These are phyloP conservation scores for Cyclotella distinguenda DNA, from an alignment of 108 stramenopile genomes.

Conservation along the genomic window DNA sequence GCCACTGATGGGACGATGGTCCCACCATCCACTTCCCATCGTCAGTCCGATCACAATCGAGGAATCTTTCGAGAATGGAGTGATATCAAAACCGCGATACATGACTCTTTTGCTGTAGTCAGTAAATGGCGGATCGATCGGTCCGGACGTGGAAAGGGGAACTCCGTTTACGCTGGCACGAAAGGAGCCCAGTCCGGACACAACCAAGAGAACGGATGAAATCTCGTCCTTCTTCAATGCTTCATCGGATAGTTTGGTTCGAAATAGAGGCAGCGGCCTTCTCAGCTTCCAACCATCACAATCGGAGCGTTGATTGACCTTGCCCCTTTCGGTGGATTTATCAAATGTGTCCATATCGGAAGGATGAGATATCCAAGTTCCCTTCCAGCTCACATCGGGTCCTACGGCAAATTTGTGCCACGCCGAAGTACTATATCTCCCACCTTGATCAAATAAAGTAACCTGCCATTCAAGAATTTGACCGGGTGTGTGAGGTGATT, in stretches of 20 bases:
- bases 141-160: conserved; percentile 36
- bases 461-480: conserved; percentile 27
- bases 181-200: conserved; percentile 44
- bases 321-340: conserved; percentile 1
- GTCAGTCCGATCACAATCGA: conserved; percentile 28
- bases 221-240: conserved; percentile 10
- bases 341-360: conserved; percentile 32
- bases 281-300: conserved; percentile 27
- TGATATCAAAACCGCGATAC: conserved; percentile 51
- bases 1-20: conserved; percentile 31
- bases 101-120: conserved; percentile 43
- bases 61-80: conserved; percentile 12
- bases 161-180: conserved; percentile 40
- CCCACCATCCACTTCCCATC: conserved; percentile 48
- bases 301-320: neutral
- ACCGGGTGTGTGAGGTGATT: neutral
- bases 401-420: conserved; percentile 33
- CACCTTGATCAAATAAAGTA: neutral
- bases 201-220: conserved; percentile 29
- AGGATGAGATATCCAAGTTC: conserved; percentile 34
- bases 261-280: conserved; percentile 28
- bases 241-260: conserved; percentile 7
- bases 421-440: neutral
- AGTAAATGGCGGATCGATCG: conserved; percentile 45
- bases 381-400: conserved; percentile 39